A percentile compares a stretch with the other conserved stretches of the same genome.
phyloP scores from a whole-genome alignment of 129 eudicot genomes.

The Lactuca saligna region DNA sequence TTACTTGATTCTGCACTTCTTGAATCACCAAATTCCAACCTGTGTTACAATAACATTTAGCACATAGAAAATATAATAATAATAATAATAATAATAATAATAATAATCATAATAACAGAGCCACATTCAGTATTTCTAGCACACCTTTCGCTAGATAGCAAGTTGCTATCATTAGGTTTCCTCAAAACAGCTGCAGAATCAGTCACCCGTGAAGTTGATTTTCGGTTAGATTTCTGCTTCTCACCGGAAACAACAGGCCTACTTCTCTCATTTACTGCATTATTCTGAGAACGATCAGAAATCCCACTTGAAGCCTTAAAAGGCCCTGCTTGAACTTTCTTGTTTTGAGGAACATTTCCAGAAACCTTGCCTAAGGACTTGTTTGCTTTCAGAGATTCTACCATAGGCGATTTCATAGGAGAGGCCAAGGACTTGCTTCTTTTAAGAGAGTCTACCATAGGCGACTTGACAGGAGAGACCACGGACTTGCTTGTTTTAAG shows the following conservation, averaged over 20 bases:
- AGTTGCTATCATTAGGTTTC: constrained; percentile 27
- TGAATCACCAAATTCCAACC: constrained; percentile 50
- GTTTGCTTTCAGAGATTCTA: constrained; percentile 38
- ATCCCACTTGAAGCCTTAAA: constrained; percentile 29
- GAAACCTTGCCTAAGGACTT: constrained; percentile 44
- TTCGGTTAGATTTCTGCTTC: constrained; percentile 50
- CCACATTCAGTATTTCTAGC: background rate
- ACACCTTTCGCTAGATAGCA: constrained; percentile 54
- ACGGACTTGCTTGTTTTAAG: constrained; percentile 34
- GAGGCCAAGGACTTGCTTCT: constrained; percentile 39
- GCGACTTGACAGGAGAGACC: constrained; percentile 57
- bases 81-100: background rate
- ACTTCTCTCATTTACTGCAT: constrained; percentile 45
- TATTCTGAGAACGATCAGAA: constrained; percentile 43
- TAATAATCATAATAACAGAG: background rate
- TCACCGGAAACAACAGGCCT: constrained; percentile 49
- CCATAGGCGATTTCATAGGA: constrained; percentile 55
- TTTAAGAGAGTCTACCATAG: constrained; percentile 41
- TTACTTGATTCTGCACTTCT: constrained; percentile 48
- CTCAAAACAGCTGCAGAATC: constrained; percentile 38
- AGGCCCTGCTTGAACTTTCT: constrained; percentile 46
- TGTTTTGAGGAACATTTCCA: constrained; percentile 29
- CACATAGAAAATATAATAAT: constrained; percentile 18
- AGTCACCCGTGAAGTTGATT: constrained; percentile 34
- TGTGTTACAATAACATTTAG: constrained; percentile 22